Conservation (phyloP, 495 filamentous ascomycete genomes). For the Sporormia fimetaria region DNA sequence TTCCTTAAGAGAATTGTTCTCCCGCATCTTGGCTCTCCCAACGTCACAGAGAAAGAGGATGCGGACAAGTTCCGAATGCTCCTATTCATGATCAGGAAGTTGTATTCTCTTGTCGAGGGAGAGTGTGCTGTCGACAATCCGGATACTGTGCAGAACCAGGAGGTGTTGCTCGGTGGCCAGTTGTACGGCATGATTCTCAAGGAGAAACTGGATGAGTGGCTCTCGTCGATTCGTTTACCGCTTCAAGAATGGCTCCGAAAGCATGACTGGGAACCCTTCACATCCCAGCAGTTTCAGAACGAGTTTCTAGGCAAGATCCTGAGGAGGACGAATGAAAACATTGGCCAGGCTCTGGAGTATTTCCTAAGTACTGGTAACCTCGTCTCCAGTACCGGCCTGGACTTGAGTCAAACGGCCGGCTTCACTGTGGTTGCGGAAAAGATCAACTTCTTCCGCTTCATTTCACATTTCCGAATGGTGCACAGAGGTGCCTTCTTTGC, state of each 20-base stretch:
- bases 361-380: constrained; percentile 95
- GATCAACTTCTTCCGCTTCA: constrained; percentile 97
- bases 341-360: constrained; percentile 78
- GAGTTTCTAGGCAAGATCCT: constrained; percentile 72
- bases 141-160: constrained; percentile 89
- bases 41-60: constrained; percentile 71
- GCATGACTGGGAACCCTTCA: constrained; percentile 52
- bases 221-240: constrained; percentile 50
- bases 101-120: constrained; percentile 83
- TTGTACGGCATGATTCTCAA: constrained; percentile 92
- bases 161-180: constrained; percentile 83
- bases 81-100: constrained; percentile 89
- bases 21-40: constrained; percentile 72
- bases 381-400: constrained; percentile 76
- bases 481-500: constrained; percentile 98
- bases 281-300: constrained; percentile 56
- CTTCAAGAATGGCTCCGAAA: constrained; percentile 60
- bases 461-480: constrained; percentile 98
- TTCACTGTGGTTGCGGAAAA: constrained; percentile 97
- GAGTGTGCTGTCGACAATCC: constrained; percentile 91
- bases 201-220: constrained; percentile 81
- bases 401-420: constrained; percentile 86
- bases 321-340: constrained; percentile 69
- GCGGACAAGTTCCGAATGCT: constrained; percentile 89
- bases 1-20: constrained; percentile 83